Evolutionary conservation across 805 yeast species (phyloP), one percentile per base, ranked within the genome.

Genomic region (Candida suzukii): DNA sequence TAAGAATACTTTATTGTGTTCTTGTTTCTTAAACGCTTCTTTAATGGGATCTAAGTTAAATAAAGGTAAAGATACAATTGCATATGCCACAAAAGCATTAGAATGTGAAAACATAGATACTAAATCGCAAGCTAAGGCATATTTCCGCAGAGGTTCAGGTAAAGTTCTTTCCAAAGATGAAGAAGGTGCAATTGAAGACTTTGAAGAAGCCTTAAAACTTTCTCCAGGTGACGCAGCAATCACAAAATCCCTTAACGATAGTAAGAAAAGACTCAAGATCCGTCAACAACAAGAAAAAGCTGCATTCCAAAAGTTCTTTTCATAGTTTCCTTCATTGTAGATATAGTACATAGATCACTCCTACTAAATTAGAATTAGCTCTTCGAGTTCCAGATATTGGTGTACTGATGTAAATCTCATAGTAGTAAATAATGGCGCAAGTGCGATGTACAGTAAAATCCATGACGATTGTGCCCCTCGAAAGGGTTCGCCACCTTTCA

Each of bases 141-240:
- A 76, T 35, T 90, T 80, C 68, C 80, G 98, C 60, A 80, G 91
- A 60, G 96, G 95, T 29, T 66, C 74, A 55, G 96, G 93, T 1
- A 73, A 78, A 53, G 61, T 76, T 45, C 62, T 73, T 9, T 65
- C 71, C 19, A 82, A 82, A 54, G 80, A 85, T 54, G 81, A 78
- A 41, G 91, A 82, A 25, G 73, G 68, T 43, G 95, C 96, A 0
- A 65, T 82, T 39, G 63, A 59, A 12, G 83, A 81, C 46, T 72
- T 88, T 43, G 75, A 78, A 48, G 67, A 70, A 45, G 96, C 97
- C 0, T 61, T 76, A 21, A 63, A 68, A 42, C 61, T 74, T 31
- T 74, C 81, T 27, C 95, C 93, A 27, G 65, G 67, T 19, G 97
- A 90, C 54, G 76, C 74, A 2, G 95, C 83, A 8, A 80, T 90